phyloP scores from a whole-genome alignment of 192 early-diverging fungal species.

The Podila clonocystis region DNA sequence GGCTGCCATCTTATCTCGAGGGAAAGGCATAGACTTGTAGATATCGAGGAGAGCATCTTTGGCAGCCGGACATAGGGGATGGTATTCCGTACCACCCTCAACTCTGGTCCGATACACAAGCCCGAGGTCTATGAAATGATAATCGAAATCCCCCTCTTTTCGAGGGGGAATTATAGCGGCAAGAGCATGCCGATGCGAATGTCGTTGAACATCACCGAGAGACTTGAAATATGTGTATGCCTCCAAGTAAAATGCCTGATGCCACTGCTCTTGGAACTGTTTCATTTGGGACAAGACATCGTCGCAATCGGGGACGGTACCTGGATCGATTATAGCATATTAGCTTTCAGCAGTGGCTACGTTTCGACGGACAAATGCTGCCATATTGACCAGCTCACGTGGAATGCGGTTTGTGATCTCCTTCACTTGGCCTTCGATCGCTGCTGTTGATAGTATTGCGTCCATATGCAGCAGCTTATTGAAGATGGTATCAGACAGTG shows the following conservation, averaged over 20 bases:
- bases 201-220: slow-evolving; percentile 7
- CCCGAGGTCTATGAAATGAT: slow-evolving; percentile 28
- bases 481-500: slow-evolving; percentile 22
- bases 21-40: slow-evolving; percentile 14
- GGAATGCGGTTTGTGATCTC: slow-evolving; percentile 33
- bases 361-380: slow-evolving; percentile 1
- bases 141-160: slow-evolving; percentile 8
- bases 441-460: slow-evolving; percentile 3
- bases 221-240: not conserved
- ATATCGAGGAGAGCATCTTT: slow-evolving; percentile 15
- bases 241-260: not conserved
- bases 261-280: not conserved
- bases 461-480: slow-evolving; percentile 14
- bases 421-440: slow-evolving; percentile 21
- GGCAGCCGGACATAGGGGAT: slow-evolving; percentile 15
- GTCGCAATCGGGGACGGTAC: not conserved
- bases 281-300: not conserved
- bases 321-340: not conserved
- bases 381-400: slow-evolving; percentile 25
- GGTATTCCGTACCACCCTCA: slow-evolving; percentile 5
- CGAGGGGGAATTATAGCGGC: slow-evolving; percentile 27
- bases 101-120: slow-evolving; percentile 25
- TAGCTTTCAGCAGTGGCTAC: not conserved
- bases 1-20: slow-evolving; percentile 4
- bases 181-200: slow-evolving; percentile 19